Base-by-base conservation (phyloP, 805 yeast genomes). In the Candida coquimbonensis region DNA sequence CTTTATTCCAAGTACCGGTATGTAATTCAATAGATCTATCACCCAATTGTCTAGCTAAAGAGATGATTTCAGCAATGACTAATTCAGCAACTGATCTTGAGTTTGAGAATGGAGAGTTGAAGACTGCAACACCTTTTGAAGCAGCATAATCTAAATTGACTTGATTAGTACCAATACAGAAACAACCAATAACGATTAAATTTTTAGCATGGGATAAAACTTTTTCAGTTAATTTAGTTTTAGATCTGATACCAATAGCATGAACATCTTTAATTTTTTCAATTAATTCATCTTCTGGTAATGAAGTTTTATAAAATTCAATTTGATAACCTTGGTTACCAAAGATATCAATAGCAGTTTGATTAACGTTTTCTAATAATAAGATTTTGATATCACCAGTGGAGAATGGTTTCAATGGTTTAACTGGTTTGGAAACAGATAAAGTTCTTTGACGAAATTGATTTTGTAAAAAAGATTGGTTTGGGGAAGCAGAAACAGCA, bases 91-190 rank as follows among this genome's bases (percentile, higher is more conserved):
- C 99, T 3, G 97, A 89, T 72, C 99, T 83, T 34, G 98, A 91
- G 75, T 93, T 93, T 54, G 97, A 89, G 73, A 93, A 93, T 43
- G 99, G 99, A 32, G 99, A 90, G 77, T 89, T 88, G 83, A 93
- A 93, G 24, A 93, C 99, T 40, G 97, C 90, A 65, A 91, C 78
- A 71, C 99, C 99, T 42, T 78, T 77, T 60, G 83, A 78, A 53
- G 98, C 96, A 47, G 99, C 99, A 59, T 64, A 86, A 56, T 86
- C 87, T 53, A 90, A 75, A 66, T 93, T 95, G 46, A 93, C 99
- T 72, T 93, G 99, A 73, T 93, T 93, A 50, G 98, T 93, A 61
- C 99, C 99, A 57, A 93, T 93, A 77, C 99, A 93, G 85, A 93
- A 93, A 73, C 99, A 93, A 47, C 99, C 99, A 67, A 93, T 74